Percentiles rank a stretch among this genome's conserved stretches.
These are phyloP conservation scores for Phalaenopsis aphrodite DNA, from an alignment of 106 monocot genomes.

Conservation along the genomic window DNA sequence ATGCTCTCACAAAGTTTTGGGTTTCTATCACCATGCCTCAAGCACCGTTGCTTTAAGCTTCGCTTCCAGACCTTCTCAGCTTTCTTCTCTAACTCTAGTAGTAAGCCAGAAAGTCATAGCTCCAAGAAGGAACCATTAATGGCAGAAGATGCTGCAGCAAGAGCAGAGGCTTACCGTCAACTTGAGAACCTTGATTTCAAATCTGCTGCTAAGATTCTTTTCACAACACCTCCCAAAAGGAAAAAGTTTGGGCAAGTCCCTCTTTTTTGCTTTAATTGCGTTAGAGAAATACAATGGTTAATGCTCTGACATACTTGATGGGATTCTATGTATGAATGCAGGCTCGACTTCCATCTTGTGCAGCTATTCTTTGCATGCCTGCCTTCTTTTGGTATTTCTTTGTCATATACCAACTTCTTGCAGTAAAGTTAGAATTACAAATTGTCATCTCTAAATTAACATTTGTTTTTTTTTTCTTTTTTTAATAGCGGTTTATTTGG, in stretches of 20 bases:
- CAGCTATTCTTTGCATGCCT: constrained; percentile 80
- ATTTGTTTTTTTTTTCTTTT: neutral
- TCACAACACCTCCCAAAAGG: constrained; percentile 56
- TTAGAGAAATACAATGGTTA: neutral
- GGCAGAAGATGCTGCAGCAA: constrained; percentile 10
- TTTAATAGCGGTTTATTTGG: constrained; percentile 60
- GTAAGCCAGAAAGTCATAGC: neutral
- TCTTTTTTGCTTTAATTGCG: neutral
- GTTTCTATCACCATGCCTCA: neutral
- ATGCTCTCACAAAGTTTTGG: constrained; percentile 3
- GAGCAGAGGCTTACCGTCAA: constrained; percentile 41
- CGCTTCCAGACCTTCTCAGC: constrained; percentile 1
- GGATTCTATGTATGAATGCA: constrained; percentile 14
- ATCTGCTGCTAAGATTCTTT: constrained; percentile 62
- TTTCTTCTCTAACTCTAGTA: neutral
- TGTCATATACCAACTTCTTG: neutral
- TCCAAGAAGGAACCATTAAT: neutral
- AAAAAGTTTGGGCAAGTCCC: constrained; percentile 60
- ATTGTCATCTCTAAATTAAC: neutral
- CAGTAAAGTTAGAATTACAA: neutral
- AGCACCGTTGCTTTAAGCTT: neutral
- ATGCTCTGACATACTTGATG: neutral
- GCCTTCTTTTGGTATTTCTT: constrained; percentile 60
- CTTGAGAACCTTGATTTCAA: constrained; percentile 56
- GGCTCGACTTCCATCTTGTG: constrained; percentile 80